Evolutionary conservation across 202 grass and related monocot genomes (phyloP), one percentile per base, ranked within the genome.

Genomic region (Setaria viridis): DNA sequence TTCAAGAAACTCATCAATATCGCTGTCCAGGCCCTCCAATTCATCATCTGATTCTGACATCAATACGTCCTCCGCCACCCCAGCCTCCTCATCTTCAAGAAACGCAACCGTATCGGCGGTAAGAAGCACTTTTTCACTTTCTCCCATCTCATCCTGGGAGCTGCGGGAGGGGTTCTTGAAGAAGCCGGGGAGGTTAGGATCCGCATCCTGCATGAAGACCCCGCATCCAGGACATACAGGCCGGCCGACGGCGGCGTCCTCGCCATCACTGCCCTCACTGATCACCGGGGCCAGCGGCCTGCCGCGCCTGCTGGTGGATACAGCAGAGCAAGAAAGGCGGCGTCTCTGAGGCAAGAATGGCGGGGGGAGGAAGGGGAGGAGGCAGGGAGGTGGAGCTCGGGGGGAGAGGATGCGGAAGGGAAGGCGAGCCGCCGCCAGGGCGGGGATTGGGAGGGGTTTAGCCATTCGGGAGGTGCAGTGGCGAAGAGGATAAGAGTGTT

Each of bases 131-230:
- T 35, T 63, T 62, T 21, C 66, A 32, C 65, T 62, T 50, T n/a
- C 79, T 16, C 74, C 62, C 72, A 85, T 76, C 25, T 74, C 85
- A 53, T 73, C 69, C 17, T 48, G 62, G 56, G 43, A 67, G 42
- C 64, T 76, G 84, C 80, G 54, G 69, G 91, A 84, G 57, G 91
- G 93, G 80, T 42, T 94, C 80, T 82, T 86, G 88, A 95, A 95
- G 85, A 92, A 98, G 73, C 95, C 95, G 1, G 95, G 93, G 65
- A 93, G 79, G 81, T 92, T 74, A 48, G 95, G 93, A 17, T 95
- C 86, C 39, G 63, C 79, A 56, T 98, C 93, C 80, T 98, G 95
- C 95, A 98, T 98, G 88, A 95, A 98, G 48, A 95, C 89, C 12
- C 95, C 93, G 53, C 95, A 98, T 0, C 95, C 95, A 0, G 95